These are phyloP conservation scores for Ophiocordyceps sinensis DNA, from an alignment of 2,329 filamentous ascomycete genomes.

Conservation along the genomic window DNA sequence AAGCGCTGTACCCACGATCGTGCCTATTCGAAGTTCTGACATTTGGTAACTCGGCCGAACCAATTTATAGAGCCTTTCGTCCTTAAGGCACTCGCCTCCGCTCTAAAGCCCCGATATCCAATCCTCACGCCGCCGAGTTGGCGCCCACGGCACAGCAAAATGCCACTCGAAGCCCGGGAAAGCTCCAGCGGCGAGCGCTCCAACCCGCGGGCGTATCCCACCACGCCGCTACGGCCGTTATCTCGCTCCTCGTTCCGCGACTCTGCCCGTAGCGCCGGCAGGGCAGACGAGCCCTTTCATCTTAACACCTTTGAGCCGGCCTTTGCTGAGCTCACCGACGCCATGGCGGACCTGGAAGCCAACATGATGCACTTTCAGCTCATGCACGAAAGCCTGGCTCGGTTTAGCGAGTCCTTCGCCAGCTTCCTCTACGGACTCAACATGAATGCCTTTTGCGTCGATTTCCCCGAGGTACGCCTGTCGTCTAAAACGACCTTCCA, in stretches of 20 bases:
- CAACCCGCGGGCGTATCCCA: constrained; percentile 58
- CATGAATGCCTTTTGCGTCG: constrained; percentile 98
- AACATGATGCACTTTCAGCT: constrained; percentile 96
- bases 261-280: constrained; percentile 42
- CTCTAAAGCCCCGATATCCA: no score
- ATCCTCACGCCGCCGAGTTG: no score
- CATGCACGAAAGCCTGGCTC: constrained; percentile 85
- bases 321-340: constrained; percentile 86
- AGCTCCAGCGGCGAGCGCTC: constrained; percentile 26
- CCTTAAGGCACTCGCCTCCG: no score
- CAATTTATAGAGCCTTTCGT: no score
- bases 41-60: no score
- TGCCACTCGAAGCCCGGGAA: constrained; percentile 13
- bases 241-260: constrained; percentile 82
- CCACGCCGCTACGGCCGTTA: constrained; percentile 79
- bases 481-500: background rate
- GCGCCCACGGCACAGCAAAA: background rate
- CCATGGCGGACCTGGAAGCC: constrained; percentile 87
- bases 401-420: constrained; percentile 93
- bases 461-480: constrained; percentile 70
- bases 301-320: constrained; percentile 75
- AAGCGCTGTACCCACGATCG: no score
- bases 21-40: no score
- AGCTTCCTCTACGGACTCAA: constrained; percentile 92
- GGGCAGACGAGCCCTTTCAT: constrained; percentile 44